Conservation (phyloP, 495 filamentous ascomycete genomes). For the Podospora fimiseda region DNA sequence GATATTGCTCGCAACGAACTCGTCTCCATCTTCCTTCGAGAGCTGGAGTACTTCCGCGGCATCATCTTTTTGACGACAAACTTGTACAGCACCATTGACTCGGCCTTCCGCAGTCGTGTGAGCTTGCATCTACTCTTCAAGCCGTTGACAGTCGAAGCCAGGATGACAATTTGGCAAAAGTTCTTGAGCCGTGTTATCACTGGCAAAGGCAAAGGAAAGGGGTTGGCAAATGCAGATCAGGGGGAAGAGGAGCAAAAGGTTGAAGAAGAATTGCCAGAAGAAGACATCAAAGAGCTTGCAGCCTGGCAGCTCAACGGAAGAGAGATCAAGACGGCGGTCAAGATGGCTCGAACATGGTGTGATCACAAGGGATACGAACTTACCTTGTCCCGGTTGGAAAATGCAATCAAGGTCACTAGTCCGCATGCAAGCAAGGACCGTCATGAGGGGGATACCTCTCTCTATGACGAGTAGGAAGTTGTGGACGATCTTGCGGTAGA, state of each 20-base stretch:
- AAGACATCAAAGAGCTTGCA: constrained; percentile 41
- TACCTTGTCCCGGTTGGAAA: constrained; percentile 29
- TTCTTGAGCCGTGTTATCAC: constrained; percentile 16
- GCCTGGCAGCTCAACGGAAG: constrained; percentile 50
- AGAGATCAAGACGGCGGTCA: constrained; percentile 61
- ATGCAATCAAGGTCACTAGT: constrained; percentile 30
- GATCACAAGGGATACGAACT: constrained; percentile 30
- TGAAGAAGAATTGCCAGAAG: constrained; percentile 28
- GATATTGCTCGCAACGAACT: constrained; percentile 49
- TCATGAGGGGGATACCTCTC: constrained; percentile 14
- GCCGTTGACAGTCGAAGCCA: constrained; percentile 21
- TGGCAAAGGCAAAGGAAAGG: background rate
- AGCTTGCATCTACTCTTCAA: constrained; percentile 29
- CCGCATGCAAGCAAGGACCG: constrained; percentile 25
- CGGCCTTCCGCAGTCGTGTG: constrained; percentile 30
- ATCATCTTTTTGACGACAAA: constrained; percentile 50
- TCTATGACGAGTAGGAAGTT: constrained; percentile 16
- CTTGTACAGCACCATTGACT: constrained; percentile 31
- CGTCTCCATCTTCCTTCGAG: constrained; percentile 46
- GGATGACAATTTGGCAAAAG: constrained; percentile 28
- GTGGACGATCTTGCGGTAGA: background rate
- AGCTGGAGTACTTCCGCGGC: constrained; percentile 51
- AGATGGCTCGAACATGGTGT: constrained; percentile 39
- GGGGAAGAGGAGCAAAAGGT: background rate
- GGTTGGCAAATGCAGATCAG: too few relatives aligned